These are phyloP conservation scores for Lactarius hatsudake DNA, from an alignment of 768 basidiomycete genomes.

Conservation along the genomic window DNA sequence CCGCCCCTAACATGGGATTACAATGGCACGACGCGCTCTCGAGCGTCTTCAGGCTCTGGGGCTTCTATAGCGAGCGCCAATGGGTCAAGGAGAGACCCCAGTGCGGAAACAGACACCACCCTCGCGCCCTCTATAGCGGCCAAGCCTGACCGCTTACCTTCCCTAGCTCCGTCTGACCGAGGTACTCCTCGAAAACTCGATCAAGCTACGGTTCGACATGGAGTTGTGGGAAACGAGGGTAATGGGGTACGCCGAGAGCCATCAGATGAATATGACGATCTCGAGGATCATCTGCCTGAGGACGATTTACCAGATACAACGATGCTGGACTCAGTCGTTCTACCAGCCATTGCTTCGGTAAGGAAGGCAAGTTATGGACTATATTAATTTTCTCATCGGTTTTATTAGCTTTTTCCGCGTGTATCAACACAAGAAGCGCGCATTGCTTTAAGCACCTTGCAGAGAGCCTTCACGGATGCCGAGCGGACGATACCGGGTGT, in stretches of 20 bases:
- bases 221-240: slow-evolving; percentile 31
- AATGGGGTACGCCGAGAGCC: slow-evolving; percentile 43
- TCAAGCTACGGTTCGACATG: slow-evolving; percentile 66
- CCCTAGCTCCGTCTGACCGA: slow-evolving; percentile 41
- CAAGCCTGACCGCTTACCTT: slow-evolving; percentile 59
- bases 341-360: slow-evolving; percentile 96
- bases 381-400: slow-evolving; percentile 8
- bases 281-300: slow-evolving; percentile 52
- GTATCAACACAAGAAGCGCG: slow-evolving; percentile 92
- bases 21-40: slow-evolving; percentile 44
- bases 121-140: slow-evolving; percentile 41
- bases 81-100: slow-evolving; percentile 30
- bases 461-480: slow-evolving; percentile 91
- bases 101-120: slow-evolving; percentile 32
- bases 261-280: slow-evolving; percentile 64
- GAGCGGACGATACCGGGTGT: slow-evolving; percentile 96
- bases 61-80: slow-evolving; percentile 37
- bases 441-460: slow-evolving; percentile 78
- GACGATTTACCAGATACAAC: slow-evolving; percentile 68
- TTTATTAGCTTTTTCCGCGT: slow-evolving; percentile 77
- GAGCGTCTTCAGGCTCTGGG: slow-evolving; percentile 40
- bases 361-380: slow-evolving; percentile 33
- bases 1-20: slow-evolving; percentile 81
- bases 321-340: slow-evolving; percentile 94
- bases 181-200: slow-evolving; percentile 40